Conservation (phyloP, 345 rosid genomes). For the Anastatica hierochuntica region DNA sequence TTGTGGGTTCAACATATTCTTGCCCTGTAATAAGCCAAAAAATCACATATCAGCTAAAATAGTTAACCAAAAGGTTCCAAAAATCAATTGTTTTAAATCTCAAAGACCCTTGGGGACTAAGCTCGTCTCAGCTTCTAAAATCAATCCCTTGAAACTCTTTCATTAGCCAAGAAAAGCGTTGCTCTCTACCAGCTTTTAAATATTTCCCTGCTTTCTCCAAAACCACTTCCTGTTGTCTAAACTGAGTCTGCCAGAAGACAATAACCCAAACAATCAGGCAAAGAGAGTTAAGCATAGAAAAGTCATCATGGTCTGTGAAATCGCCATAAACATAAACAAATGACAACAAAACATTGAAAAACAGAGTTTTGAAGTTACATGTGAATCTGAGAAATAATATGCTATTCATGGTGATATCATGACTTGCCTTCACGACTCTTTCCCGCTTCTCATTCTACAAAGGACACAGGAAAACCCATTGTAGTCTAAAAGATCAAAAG, state of each 20-base stretch:
- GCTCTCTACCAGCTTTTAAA: constrained; percentile 52
- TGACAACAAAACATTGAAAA: neutral
- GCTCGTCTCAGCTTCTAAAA: constrained; percentile 90
- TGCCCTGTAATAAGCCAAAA: constrained; percentile 45
- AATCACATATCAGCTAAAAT: neutral
- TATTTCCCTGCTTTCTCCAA: constrained; percentile 43
- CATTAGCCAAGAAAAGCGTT: constrained; percentile 49
- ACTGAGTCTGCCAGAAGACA: constrained; percentile 41
- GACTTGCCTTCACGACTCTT: constrained; percentile 89
- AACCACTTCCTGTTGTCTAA: constrained; percentile 63
- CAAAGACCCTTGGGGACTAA: constrained; percentile 68
- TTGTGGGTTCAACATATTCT: constrained; percentile 91
- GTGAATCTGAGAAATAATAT: constrained; percentile 92
- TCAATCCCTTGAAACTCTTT: constrained; percentile 83
- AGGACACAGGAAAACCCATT: neutral
- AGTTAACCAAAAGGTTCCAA: neutral
- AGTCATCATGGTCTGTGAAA: neutral
- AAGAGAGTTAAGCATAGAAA: neutral
- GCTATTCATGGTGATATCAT: constrained; percentile 84
- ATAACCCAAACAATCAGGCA: neutral
- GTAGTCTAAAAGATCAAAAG: neutral
- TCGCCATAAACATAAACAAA: neutral
- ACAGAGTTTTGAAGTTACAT: constrained; percentile 37
- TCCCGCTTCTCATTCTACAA: constrained; percentile 85
- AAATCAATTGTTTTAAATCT: neutral